Conservation (phyloP, 2,329 filamentous ascomycete species). For the Penicillium sp. region DNA sequence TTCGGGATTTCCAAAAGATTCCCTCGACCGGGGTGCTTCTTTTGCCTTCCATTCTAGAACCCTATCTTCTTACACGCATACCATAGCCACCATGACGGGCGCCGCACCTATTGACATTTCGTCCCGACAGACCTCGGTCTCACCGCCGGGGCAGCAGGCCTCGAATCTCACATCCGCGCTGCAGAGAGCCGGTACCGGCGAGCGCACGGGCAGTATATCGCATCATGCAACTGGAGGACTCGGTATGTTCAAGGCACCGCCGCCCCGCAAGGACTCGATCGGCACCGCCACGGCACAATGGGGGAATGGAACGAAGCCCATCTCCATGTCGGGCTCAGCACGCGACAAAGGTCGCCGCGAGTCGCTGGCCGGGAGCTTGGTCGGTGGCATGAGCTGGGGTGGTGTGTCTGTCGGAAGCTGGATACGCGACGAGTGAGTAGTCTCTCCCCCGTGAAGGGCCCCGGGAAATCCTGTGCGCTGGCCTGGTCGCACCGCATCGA, state of each 20-base stretch:
- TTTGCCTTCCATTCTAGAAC: conserved; percentile 1
- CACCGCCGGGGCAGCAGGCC: conserved; percentile 58
- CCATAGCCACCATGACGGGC: conserved; percentile 48
- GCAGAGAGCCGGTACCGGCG: conserved; percentile 48
- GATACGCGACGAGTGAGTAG: conserved; percentile 93
- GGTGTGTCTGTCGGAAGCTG: conserved; percentile 95
- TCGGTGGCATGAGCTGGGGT: conserved; percentile 92
- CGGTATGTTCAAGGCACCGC: conserved; percentile 39
- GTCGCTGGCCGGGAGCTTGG: conserved; percentile 60
- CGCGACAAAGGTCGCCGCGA: conserved; percentile 56
- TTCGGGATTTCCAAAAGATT: conserved; percentile 17
- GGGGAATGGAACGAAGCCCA: conserved; percentile 58
- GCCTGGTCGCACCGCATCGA: conserved; percentile 21
- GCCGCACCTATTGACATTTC: conserved; percentile 61
- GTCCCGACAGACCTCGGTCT: conserved; percentile 57
- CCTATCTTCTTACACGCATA: background rate
- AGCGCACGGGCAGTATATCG: conserved; percentile 44
- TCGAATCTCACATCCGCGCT: conserved; percentile 64
- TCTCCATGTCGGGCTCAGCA: conserved; percentile 54
- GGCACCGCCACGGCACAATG: conserved; percentile 53
- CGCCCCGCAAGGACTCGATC: conserved; percentile 56
- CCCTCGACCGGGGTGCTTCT: background rate
- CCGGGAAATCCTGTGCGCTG: conserved; percentile 13
- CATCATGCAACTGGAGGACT: conserved; percentile 42
- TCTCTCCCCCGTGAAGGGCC: conserved; percentile 1